Conservation (phyloP, 1,139 yeast genomes). For the Kluyveromyces sp. region DNA sequence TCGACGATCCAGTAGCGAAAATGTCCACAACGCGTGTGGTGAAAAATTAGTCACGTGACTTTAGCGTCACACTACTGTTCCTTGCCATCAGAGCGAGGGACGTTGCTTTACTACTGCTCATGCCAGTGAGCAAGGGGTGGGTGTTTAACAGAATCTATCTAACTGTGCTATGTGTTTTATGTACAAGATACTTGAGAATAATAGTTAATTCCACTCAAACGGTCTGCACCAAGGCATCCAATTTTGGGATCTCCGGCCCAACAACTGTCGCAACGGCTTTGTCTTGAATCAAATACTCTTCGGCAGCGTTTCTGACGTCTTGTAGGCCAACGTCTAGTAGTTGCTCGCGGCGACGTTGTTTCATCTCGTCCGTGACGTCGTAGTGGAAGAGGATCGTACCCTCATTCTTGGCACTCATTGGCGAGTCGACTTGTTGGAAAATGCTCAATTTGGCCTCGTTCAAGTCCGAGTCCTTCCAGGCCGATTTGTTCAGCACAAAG, state of each 20-base stretch:
- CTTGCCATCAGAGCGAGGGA: no score
- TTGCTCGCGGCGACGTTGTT: slow-evolving; percentile 70
- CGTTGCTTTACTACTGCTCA: neutral
- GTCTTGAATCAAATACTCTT: slow-evolving; percentile 15
- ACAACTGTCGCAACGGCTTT: slow-evolving; percentile 20
- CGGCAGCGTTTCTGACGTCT: slow-evolving; percentile 42
- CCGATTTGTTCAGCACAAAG: slow-evolving; percentile 45
- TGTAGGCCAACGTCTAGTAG: slow-evolving; percentile 56
- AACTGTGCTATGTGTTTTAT: neutral
- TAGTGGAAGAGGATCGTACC: slow-evolving; percentile 61
- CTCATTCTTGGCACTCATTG: slow-evolving; percentile 72
- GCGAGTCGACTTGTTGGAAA: slow-evolving; percentile 90
- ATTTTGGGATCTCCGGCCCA: slow-evolving; percentile 16
- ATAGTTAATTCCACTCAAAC: neutral
- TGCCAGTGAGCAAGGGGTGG: neutral
- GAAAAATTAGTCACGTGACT: neutral
- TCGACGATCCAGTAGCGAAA: no score
- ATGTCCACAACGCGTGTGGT: neutral
- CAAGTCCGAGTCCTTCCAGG: slow-evolving; percentile 53
- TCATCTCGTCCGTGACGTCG: slow-evolving; percentile 71
- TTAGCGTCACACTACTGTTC: no score
- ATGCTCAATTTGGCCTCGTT: slow-evolving; percentile 86
- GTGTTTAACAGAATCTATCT: neutral
- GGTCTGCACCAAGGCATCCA: slow-evolving; percentile 4
- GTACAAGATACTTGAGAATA: neutral